Evolutionary conservation across 768 basidiomycete genomes (phyloP), one percentile per base, ranked within the genome.

Genomic region (Pleurotus pulmonarius): DNA sequence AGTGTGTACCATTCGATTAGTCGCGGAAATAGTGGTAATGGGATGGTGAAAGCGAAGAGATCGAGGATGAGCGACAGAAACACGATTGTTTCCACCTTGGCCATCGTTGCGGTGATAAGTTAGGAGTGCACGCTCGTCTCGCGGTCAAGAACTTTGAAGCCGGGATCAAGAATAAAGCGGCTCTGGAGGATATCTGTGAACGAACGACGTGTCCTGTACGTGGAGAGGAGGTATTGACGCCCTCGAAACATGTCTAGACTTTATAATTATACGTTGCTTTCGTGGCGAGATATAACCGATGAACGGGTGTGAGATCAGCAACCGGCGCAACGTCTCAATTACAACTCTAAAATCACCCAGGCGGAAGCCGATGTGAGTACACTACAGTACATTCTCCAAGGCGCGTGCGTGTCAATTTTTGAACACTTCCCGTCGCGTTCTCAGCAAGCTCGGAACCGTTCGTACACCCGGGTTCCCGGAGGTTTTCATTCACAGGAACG

Each of bases 11-110:
- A 94, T 73, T 95, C 88, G 43, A 97, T 94, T 49, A 98, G 77
- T n/a, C 95, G 85, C n/a, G 96, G 96, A 70, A 98, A 98, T 26
- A 98, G 82, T 18, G 96, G 96, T n/a, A 98, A 79, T 8, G 94
- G 94, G 46, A 96, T 90, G 20, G 93, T 97, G 71, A 95, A 96
- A 11, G 93, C 92, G 80, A 79, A 74, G 20, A 99, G 83, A 70
- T 99, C 96, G 41, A 98, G 79, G 22, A 99, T 79, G 26, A 99
- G 76, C 2, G 94, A 94, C 52, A 93, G 66, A 72, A 99, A 98
- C 45, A 98, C 92, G 57, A 94, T 78, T 16, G 77, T 81, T 67
- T 95, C 89, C 53, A 94, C 82, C 63, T 75, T 84, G 41, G 73
- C 75, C 85, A 90, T 90, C 26, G 62, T 59, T 22, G 29, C 52